Evolutionary conservation across 345 rosid genomes (phyloP), one percentile per base, ranked within the genome.

Genomic region (Toxicodendron radicans): DNA sequence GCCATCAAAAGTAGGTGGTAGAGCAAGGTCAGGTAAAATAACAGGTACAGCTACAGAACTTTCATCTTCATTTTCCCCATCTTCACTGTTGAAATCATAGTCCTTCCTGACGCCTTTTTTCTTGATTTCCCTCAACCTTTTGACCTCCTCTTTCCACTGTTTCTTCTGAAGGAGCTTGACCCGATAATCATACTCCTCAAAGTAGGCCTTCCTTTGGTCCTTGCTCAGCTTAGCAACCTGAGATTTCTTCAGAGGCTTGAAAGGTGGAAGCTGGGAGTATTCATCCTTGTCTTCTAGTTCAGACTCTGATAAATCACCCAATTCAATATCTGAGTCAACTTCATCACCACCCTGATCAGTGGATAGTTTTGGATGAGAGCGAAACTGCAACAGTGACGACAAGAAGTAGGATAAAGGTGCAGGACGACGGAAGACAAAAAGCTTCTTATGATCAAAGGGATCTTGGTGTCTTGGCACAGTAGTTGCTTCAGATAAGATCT

Each of bases 341-440:
- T 74, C 65, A 16, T 80, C 84, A 35, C 73, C 80, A 66, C 66
- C 77, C 65, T 77, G 80, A 62, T 73, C 73, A 70, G 72, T 38
- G 12, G 83, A 18, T 35, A 82, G 74, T 69, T 82, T 80, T 56
- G 76, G 82, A 74, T 82, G 81, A 68, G 78, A 54, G 14, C 79
- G 83, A 41, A 81, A 75, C 74, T 76, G 87, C 76, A 86, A 78
- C 43, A 84, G 75, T 59, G 83, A 80, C 63, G 90, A 88, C 68
- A 88, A 70, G 45, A 86, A 75, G 80, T 80, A 84, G 10, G 86
- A 75, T 3, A 84, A 58, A 66, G 87, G 81, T 18, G 82, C 76
- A 11, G 88, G 68, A 35, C 73, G 61, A 43, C 43, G 79, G 59
- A 77, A 64, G 73, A 77, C 85, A 58, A 84, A 73, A 63, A 51